These are phyloP conservation scores for Hericium coralloides DNA, from an alignment of 768 basidiomycete genomes.

Conservation along the genomic window DNA sequence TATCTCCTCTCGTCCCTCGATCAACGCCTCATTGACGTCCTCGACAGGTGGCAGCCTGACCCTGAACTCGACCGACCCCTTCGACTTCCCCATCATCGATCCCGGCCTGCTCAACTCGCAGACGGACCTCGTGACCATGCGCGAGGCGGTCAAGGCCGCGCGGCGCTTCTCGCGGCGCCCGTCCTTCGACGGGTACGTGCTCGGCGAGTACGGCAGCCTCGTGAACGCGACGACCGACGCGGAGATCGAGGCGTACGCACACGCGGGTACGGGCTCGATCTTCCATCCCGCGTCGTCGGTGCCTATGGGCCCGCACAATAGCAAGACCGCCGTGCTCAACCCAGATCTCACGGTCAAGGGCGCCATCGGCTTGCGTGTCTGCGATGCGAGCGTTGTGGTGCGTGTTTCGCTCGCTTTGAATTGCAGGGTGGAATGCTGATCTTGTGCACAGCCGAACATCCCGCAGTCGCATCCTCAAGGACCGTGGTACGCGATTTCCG, in stretches of 20 bases:
- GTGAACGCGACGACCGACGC: constrained; percentile 11
- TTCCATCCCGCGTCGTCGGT: constrained; percentile 3
- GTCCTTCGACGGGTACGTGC: constrained; percentile 23
- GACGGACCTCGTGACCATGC: constrained; percentile 25
- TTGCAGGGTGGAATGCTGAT: neutral
- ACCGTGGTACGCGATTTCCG: constrained; percentile 7
- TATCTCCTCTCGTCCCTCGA: neutral
- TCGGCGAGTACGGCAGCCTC: constrained; percentile 8
- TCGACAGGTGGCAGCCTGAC: constrained; percentile 27
- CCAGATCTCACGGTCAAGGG: constrained; percentile 13
- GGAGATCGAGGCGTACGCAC: constrained; percentile 4
- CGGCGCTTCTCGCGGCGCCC: constrained; percentile 19
- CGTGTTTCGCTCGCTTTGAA: neutral
- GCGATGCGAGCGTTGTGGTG: constrained; percentile 12
- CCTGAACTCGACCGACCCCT: constrained; percentile 35
- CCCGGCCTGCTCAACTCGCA: constrained; percentile 32
- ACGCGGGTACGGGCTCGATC: neutral
- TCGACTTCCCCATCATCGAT: constrained; percentile 40
- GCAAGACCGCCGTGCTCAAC: constrained; percentile 5
- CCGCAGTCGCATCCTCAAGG: constrained; percentile 8
- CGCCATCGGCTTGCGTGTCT: constrained; percentile 7
- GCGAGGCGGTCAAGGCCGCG: constrained; percentile 19
- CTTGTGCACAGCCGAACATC: constrained; percentile 4
- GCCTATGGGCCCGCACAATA: neutral
- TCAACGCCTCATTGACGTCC: too few relatives aligned